Percentiles rank a stretch among this genome's conserved stretches.
phyloP scores from a whole-genome alignment of 306 rosid species.

The Inga leiocalycina region DNA sequence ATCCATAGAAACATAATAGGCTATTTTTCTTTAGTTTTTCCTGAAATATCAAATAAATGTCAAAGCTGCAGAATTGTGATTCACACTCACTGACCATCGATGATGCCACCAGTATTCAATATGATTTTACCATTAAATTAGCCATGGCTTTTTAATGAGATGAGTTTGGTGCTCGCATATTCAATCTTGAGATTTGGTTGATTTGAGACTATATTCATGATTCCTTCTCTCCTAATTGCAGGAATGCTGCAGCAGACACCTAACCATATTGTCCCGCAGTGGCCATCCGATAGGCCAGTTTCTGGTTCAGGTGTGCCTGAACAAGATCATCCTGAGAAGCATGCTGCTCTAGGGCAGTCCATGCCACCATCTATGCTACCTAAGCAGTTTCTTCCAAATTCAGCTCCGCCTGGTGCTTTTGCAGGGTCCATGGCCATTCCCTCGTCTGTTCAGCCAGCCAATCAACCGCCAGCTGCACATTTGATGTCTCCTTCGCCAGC shows the following conservation, averaged over 20 bases:
- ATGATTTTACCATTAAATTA: background rate
- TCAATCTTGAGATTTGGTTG: constrained; percentile 15
- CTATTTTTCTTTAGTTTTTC: background rate
- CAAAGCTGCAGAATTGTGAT: background rate
- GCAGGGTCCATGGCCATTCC: constrained; percentile 67
- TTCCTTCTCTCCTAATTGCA: constrained; percentile 38
- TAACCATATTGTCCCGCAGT: constrained; percentile 52
- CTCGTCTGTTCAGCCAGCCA: constrained; percentile 67
- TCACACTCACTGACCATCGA: background rate
- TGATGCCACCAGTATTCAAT: background rate
- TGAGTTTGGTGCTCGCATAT: constrained; percentile 17
- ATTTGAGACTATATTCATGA: constrained; percentile 10
- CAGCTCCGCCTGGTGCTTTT: constrained; percentile 61
- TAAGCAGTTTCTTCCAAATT: constrained; percentile 70
- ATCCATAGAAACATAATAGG: background rate
- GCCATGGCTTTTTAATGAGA: background rate
- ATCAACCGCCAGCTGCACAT: constrained; percentile 60
- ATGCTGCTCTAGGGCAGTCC: constrained; percentile 53
- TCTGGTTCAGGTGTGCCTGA: constrained; percentile 55
- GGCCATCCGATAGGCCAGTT: constrained; percentile 78
- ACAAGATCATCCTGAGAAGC: constrained; percentile 78
- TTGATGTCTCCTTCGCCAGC: constrained; percentile 61
- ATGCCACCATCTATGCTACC: constrained; percentile 54
- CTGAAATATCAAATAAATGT: background rate
- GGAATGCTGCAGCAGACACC: constrained; percentile 59